phyloP scores from a whole-genome alignment of 1,284 basidiomycete genomes.

The Cryptococcus maquisensis region DNA sequence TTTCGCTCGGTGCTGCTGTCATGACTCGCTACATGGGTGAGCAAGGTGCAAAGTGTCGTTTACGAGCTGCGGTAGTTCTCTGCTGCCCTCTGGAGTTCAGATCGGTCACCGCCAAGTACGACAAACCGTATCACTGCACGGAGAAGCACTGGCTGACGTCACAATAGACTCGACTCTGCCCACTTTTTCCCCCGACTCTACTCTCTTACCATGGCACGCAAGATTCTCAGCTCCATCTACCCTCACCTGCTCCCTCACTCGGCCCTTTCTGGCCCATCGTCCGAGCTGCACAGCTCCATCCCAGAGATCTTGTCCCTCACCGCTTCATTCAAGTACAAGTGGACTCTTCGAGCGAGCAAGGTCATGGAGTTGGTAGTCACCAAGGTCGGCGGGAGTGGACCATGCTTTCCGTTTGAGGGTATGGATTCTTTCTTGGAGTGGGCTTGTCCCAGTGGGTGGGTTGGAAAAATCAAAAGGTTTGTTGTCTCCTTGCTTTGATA shows the following conservation, averaged over 20 bases:
- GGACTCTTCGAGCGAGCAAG: slow-evolving; percentile 19
- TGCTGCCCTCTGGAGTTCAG: slow-evolving; percentile 55
- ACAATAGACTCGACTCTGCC: slow-evolving; percentile 15
- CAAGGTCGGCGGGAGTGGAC: slow-evolving; percentile 22
- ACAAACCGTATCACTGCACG: not conserved
- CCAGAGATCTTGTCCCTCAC: slow-evolving; percentile 20
- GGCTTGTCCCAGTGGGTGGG: slow-evolving; percentile 45
- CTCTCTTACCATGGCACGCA: slow-evolving; percentile 56
- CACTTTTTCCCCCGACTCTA: slow-evolving; percentile 56
- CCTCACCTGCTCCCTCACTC: slow-evolving; percentile 18
- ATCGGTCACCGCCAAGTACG: slow-evolving; percentile 27
- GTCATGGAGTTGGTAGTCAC: slow-evolving; percentile 22
- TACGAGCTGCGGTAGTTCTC: slow-evolving; percentile 68
- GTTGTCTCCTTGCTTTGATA: not conserved
- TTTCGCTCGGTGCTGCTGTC: slow-evolving; percentile 87
- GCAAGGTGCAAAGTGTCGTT: slow-evolving; percentile 66
- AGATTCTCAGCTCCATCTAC: slow-evolving; percentile 20
- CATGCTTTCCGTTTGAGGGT: slow-evolving; percentile 22
- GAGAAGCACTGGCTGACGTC: not conserved
- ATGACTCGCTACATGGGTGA: slow-evolving; percentile 82
- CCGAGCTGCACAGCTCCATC: slow-evolving; percentile 18
- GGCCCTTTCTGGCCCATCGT: slow-evolving; percentile 14
- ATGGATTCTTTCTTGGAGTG: slow-evolving; percentile 19
- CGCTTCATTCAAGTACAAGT: slow-evolving; percentile 9
- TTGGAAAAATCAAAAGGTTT: slow-evolving; percentile 28